phyloP scores from a whole-genome alignment of 2,329 filamentous ascomycete species.

The Aspergillus sp. region DNA sequence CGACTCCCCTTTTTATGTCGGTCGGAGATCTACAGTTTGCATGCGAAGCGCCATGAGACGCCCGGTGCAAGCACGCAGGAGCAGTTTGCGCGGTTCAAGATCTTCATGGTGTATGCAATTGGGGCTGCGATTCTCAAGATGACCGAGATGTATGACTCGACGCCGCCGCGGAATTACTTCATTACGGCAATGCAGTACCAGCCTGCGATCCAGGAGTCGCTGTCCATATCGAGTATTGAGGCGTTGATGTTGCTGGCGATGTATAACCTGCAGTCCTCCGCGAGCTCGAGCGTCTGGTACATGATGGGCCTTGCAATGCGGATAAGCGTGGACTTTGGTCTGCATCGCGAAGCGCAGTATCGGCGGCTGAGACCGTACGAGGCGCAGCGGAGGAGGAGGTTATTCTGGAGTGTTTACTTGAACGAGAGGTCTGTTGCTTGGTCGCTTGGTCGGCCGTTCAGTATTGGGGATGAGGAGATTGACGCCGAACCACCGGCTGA shows the following conservation, averaged over 20 bases:
- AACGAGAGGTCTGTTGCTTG: constrained; percentile 29
- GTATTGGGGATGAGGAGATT: constrained; percentile 34
- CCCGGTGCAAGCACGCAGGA: not conserved
- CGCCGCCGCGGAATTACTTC: constrained; percentile 12
- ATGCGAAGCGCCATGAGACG: constrained; percentile 7
- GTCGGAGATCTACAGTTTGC: constrained; percentile 13
- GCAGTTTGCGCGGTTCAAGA: constrained; percentile 19
- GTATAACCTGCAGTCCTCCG: constrained; percentile 23
- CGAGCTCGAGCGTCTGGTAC: constrained; percentile 26
- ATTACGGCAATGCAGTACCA: constrained; percentile 17
- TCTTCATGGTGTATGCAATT: constrained; percentile 26
- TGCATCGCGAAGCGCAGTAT: constrained; percentile 22
- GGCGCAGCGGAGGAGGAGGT: constrained; percentile 20
- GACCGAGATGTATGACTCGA: constrained; percentile 18
- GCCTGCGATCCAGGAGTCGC: constrained; percentile 9
- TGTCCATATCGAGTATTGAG: constrained; percentile 19
- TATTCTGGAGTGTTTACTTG: constrained; percentile 35
- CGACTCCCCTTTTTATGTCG: constrained; percentile 20
- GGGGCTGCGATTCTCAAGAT: constrained; percentile 19
- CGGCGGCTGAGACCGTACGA: constrained; percentile 13
- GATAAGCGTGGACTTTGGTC: constrained; percentile 26
- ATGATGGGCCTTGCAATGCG: constrained; percentile 27
- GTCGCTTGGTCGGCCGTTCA: constrained; percentile 31
- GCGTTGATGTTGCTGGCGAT: constrained; percentile 24
- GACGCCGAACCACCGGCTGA: constrained; percentile 23